Base-by-base conservation (phyloP, 306 rosid genomes). In the Parietaria judaica region DNA sequence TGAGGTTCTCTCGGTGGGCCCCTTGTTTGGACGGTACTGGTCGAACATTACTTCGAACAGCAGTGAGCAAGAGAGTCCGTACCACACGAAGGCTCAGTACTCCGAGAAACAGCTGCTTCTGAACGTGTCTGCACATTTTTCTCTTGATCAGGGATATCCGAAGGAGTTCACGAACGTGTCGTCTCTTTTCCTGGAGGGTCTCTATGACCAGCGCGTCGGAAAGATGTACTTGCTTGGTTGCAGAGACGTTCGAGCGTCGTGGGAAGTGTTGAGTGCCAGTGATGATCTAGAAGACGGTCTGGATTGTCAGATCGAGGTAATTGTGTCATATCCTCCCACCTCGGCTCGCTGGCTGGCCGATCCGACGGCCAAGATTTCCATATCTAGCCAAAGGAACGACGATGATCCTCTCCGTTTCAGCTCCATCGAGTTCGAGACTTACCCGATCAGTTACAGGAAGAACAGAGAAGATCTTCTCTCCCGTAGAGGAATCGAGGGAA, bases 201-300 rank as follows among this genome's bases (percentile, higher is more conserved):
- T 86, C 60, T 88, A 88, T 64, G 94, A 92, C 41, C 95, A 86
- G 48, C 94, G 58, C 48, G 86, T 77, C 47, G 96, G 96, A 43
- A 77, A 82, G 70, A 83, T 86, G 96, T 92, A 88, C 78, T 79
- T 92, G 60, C 70, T 92, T 58, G 96, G 96, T 53, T 92, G 98
- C 76, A 80, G 95, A 72, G 95, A 86, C 46, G 84, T 86, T 66
- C 75, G 88, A 64, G 88, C 92, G 44, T 84, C 95, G 0, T 81
- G 98, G 96, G 69, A 80, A 59, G 74, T 86, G 60, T 72, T 88
- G 47, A 72, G 61, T 36, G 81, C 79, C 35, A 82, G 92, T 80
- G 74, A 70, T 78, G 88, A 84, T 78, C 90, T 88, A 56, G 88
- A 92, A 69, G 79, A 80, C 51, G 94, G 94, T 63, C 73, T 88